Evolutionary conservation across 352 stramenopile species (phyloP).

Genomic region (Pilasporangium apinafurcum): DNA sequence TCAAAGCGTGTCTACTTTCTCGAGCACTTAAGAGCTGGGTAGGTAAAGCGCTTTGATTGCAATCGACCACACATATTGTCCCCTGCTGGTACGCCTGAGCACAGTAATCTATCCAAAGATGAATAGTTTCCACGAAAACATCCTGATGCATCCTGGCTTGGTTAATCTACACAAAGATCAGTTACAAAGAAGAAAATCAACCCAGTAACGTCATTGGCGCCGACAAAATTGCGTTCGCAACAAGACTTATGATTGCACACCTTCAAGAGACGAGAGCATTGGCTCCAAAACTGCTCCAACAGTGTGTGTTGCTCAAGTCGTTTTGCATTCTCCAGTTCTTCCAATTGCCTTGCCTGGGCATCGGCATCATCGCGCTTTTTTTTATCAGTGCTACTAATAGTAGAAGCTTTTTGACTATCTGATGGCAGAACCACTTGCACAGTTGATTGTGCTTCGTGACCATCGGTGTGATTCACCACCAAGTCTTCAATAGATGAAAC

Average conservation of each 20-base stretch:
- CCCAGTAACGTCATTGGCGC: too few relatives aligned
- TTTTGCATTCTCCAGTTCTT: background rate
- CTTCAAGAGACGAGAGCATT: slow-evolving; percentile 4
- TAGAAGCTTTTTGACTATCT: background rate
- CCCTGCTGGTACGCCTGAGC: slow-evolving; percentile 8
- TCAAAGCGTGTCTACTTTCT: slow-evolving; percentile 9
- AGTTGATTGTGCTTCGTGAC: background rate
- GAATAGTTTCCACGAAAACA: slow-evolving; percentile 24
- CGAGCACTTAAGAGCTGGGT: slow-evolving; percentile 13
- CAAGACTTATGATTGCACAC: background rate
- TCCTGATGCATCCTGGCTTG: slow-evolving; percentile 20
- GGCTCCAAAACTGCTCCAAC: slow-evolving; percentile 9
- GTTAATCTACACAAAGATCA: slow-evolving; percentile 21
- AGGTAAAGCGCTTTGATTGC: slow-evolving; percentile 8
- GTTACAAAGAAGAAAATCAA: too few relatives aligned
- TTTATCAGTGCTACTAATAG: background rate
- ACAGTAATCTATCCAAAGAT: slow-evolving; percentile 27
- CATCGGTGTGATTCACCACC: too few relatives aligned
- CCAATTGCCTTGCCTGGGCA: background rate
- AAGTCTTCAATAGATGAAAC: too few relatives aligned
- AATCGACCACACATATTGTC: slow-evolving; percentile 10
- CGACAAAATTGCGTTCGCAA: too few relatives aligned
- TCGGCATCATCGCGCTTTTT: slow-evolving; percentile 3
- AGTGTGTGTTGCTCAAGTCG: slow-evolving; percentile 1
- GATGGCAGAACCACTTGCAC: background rate